These are phyloP conservation scores for Yamadazyma olivae DNA, from an alignment of 805 yeast species.

Conservation along the genomic window DNA sequence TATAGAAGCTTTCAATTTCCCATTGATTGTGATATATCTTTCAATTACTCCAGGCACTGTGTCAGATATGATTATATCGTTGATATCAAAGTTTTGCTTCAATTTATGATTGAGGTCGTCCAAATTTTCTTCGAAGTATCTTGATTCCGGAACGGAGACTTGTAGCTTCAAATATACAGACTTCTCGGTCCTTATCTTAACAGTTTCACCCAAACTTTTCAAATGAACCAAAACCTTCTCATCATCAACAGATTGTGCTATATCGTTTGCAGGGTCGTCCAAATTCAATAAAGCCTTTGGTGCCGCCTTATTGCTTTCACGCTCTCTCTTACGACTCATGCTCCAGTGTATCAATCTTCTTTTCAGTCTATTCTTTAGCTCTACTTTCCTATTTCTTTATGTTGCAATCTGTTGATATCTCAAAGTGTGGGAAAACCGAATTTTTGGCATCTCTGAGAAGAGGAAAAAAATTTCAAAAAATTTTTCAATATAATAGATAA, in stretches of 20 bases:
- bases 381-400: too few species aligned
- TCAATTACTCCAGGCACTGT: conserved; percentile 25
- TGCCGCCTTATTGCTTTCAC: background rate
- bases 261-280: conserved; percentile 1
- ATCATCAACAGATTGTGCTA: background rate
- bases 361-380: too few species aligned
- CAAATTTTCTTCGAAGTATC: conserved; percentile 16
- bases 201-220: conserved; percentile 1
- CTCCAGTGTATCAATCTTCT: background rate
- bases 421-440: background rate
- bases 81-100: conserved; percentile 18
- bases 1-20: conserved; percentile 18
- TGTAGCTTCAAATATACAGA: conserved; percentile 11
- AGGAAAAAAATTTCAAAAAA: conserved; percentile 1
- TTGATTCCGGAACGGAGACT: conserved; percentile 23
- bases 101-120: conserved; percentile 12
- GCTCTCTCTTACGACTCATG: background rate
- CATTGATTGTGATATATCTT: conserved; percentile 27
- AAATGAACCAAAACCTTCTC: conserved; percentile 3
- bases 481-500: conserved; percentile 1
- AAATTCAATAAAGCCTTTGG: too few species aligned
- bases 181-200: conserved; percentile 3
- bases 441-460: background rate
- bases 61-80: conserved; percentile 20
- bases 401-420: too few species aligned